Conservation (phyloP, 148 eudicot species). For the Dysphania ambrosioides region DNA sequence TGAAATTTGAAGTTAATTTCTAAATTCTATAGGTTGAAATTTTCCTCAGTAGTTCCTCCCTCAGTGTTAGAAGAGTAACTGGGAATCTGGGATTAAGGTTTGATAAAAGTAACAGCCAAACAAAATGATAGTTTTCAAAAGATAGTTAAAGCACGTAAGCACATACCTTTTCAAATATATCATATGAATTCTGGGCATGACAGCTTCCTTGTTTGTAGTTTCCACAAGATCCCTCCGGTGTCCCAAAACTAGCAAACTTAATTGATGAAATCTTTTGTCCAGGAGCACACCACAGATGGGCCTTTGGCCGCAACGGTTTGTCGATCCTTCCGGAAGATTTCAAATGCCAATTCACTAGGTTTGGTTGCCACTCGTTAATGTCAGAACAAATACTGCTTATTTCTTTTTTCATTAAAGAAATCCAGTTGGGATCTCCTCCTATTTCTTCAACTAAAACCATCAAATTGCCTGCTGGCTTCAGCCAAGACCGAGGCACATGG, state of each 20-base stretch:
- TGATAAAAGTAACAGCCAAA: background rate
- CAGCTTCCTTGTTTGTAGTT: slow-evolving; percentile 64
- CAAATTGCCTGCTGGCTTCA: slow-evolving; percentile 61
- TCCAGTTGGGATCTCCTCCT: slow-evolving; percentile 73
- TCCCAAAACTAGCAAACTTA: slow-evolving; percentile 83
- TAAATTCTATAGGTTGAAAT: background rate
- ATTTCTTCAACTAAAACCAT: slow-evolving; percentile 79
- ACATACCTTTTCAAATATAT: slow-evolving; percentile 63
- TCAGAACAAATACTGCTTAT: slow-evolving; percentile 57
- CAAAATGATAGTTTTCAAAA: background rate
- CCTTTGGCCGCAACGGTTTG: slow-evolving; percentile 63
- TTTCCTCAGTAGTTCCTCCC: background rate
- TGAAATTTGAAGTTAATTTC: background rate
- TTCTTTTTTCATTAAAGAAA: slow-evolving; percentile 68
- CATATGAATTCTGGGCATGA: slow-evolving; percentile 69
- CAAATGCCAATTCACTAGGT: slow-evolving; percentile 49
- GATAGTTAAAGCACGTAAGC: background rate
- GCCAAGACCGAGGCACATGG: slow-evolving; percentile 87
- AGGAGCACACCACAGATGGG: slow-evolving; percentile 60
- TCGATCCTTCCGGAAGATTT: slow-evolving; percentile 50
- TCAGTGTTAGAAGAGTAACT: background rate
- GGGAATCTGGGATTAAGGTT: background rate
- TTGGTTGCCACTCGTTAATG: slow-evolving; percentile 73
- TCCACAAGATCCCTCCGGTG: slow-evolving; percentile 73
- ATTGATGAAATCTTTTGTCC: slow-evolving; percentile 67